A percentile compares a stretch with the other conserved stretches of the same genome.
Conservation (phyloP, 805 yeast genomes). For the Lipomyces yamadae region DNA sequence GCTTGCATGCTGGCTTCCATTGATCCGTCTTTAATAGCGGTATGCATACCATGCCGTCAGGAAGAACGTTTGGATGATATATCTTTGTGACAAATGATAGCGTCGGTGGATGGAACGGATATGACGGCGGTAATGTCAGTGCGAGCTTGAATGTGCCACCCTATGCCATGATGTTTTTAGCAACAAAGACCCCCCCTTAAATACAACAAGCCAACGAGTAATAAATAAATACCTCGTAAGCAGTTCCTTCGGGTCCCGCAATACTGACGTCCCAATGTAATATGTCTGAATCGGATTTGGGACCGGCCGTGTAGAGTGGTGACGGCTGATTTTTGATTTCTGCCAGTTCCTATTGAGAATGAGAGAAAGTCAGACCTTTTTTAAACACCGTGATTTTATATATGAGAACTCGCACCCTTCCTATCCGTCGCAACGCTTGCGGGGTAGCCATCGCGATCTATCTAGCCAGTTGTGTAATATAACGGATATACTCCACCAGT, state of each 20-base stretch:
- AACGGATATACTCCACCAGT: too few species aligned
- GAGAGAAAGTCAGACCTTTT: neutral
- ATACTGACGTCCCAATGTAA: constrained; percentile 93
- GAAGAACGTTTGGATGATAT: constrained; percentile 86
- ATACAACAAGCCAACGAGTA: neutral
- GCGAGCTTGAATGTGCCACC: constrained; percentile 86
- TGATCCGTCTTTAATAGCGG: constrained; percentile 82
- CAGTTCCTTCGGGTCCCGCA: constrained; percentile 88
- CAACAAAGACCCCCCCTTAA: too few species aligned
- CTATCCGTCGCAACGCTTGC: constrained; percentile 36
- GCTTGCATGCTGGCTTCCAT: constrained; percentile 90
- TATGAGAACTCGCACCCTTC: constrained; percentile 14
- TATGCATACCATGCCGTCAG: constrained; percentile 83
- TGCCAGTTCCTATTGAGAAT: constrained; percentile 25
- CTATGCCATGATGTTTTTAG: constrained; percentile 39
- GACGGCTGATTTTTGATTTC: constrained; percentile 63
- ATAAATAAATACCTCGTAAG: constrained; percentile 48
- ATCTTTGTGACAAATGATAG: constrained; percentile 78
- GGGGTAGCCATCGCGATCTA: constrained; percentile 26
- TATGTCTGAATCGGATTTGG: constrained; percentile 79
- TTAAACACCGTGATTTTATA: too few species aligned
- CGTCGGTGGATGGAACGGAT: constrained; percentile 89
- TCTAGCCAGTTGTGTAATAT: neutral
- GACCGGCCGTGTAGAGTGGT: constrained; percentile 88
- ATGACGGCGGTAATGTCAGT: constrained; percentile 87